Conservation (phyloP, 257 asterid species). For the Osmanthus fragrans region DNA sequence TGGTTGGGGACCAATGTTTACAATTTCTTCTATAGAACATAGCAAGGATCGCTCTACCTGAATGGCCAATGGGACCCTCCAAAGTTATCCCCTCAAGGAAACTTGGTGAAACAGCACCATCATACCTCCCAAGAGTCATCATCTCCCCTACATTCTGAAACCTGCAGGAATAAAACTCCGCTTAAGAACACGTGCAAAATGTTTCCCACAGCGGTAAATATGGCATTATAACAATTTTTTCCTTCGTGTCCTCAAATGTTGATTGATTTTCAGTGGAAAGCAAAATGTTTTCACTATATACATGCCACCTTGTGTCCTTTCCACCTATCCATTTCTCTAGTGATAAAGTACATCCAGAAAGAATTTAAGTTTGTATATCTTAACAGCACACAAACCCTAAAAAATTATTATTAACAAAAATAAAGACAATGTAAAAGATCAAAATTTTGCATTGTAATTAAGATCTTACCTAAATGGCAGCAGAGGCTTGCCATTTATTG, state of each 20-base stretch:
- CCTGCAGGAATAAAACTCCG: slow-evolving; percentile 39
- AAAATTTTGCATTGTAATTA: slow-evolving; percentile 4
- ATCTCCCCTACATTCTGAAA: slow-evolving; percentile 94
- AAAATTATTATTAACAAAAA: not conserved
- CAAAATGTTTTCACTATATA: not conserved
- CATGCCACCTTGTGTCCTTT: not conserved
- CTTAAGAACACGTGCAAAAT: not conserved
- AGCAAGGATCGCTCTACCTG: slow-evolving; percentile 51
- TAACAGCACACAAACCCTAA: not conserved
- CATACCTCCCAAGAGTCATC: slow-evolving; percentile 92
- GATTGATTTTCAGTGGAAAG: not conserved
- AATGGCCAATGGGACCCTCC: slow-evolving; percentile 89
- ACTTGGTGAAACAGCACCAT: slow-evolving; percentile 88
- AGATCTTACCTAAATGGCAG: slow-evolving; percentile 80
- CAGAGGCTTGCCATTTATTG: slow-evolving; percentile 83
- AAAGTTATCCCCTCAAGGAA: slow-evolving; percentile 76
- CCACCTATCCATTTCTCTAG: not conserved
- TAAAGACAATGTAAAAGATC: not conserved
- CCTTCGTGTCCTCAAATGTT: not conserved
- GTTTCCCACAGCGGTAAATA: not conserved
- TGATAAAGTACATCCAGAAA: not conserved
- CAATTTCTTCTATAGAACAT: too few relatives aligned
- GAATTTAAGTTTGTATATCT: not conserved
- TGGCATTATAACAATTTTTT: not conserved
- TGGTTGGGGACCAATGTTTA: too few relatives aligned